These are phyloP conservation scores for Rutstroemia sp. DNA, from an alignment of 2,329 filamentous ascomycete species.

Conservation along the genomic window DNA sequence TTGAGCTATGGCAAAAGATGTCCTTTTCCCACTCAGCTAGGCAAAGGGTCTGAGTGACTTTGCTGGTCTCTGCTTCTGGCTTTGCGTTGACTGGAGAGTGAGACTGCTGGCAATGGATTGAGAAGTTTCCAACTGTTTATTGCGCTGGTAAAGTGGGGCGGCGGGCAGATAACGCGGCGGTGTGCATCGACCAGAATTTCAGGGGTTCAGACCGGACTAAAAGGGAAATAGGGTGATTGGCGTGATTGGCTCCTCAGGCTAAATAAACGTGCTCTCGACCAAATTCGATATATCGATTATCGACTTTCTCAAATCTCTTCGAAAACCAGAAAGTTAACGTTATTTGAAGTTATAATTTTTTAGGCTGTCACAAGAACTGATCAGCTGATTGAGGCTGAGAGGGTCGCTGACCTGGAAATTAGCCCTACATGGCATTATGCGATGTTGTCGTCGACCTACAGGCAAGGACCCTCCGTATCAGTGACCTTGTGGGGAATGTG, in stretches of 20 bases:
- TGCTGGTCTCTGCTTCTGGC: background rate
- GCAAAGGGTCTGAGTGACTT: background rate
- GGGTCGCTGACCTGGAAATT: too few relatives aligned
- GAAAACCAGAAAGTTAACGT: too few relatives aligned
- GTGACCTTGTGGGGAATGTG: too few relatives aligned
- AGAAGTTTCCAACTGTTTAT: background rate
- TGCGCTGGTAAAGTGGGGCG: background rate
- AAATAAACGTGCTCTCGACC: background rate
- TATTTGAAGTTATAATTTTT: too few relatives aligned
- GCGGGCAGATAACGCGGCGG: background rate
- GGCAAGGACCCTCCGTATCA: too few relatives aligned
- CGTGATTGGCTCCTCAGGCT: background rate
- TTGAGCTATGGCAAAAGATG: conserved; percentile 6
- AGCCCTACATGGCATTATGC: too few relatives aligned
- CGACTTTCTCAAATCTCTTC: too few relatives aligned
- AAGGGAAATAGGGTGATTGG: too few relatives aligned
- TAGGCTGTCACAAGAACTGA: too few relatives aligned
- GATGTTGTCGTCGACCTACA: too few relatives aligned
- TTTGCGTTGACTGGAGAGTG: background rate
- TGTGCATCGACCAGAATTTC: background rate
- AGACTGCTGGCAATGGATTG: background rate
- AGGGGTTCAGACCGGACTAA: background rate
- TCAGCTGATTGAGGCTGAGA: too few relatives aligned
- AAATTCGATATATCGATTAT: too few relatives aligned
- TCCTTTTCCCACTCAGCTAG: background rate